Percentiles rank a stretch among this genome's conserved stretches.
These are phyloP conservation scores for Penicillium egyptiacum DNA, from an alignment of 495 filamentous ascomycete genomes.

Conservation along the genomic window DNA sequence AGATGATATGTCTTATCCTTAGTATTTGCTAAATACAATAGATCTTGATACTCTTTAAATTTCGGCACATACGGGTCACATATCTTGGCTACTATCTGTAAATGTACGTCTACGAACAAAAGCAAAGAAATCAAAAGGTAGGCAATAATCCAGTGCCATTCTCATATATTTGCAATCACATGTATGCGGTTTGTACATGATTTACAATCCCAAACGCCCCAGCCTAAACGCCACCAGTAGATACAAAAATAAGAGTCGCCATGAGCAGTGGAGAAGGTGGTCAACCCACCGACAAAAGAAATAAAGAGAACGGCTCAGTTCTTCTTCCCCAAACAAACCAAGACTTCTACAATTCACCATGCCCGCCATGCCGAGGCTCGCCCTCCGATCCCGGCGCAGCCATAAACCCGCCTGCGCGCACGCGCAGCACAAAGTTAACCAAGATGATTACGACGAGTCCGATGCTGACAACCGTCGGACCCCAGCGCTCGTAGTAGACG, in stretches of 20 bases:
- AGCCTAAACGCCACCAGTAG: slow-evolving; percentile 3
- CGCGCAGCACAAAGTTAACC: slow-evolving; percentile 66
- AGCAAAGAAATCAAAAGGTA: neutral
- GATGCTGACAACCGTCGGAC: slow-evolving; percentile 76
- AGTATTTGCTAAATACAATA: neutral
- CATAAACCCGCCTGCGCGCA: slow-evolving; percentile 38
- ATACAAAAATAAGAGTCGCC: slow-evolving; percentile 7
- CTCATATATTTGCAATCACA: slow-evolving; percentile 10
- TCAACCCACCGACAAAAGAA: neutral
- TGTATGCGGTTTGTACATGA: slow-evolving; percentile 11
- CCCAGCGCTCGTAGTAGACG: slow-evolving; percentile 82
- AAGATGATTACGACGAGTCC: slow-evolving; percentile 70
- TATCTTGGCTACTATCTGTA: neutral
- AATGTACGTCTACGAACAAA: too few species aligned
- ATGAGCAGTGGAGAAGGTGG: neutral
- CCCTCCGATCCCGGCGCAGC: slow-evolving; percentile 15
- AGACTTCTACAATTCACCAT: slow-evolving; percentile 21
- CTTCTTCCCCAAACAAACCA: neutral
- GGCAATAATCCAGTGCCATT: neutral
- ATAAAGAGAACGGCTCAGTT: neutral
- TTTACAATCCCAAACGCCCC: slow-evolving; percentile 10
- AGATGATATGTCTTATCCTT: neutral
- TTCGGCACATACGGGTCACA: too few species aligned
- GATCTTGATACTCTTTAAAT: neutral
- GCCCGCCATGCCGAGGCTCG: slow-evolving; percentile 8